Evolutionary conservation across 2,329 filamentous ascomycete species (phyloP).

Genomic region (Penicillium sp.): DNA sequence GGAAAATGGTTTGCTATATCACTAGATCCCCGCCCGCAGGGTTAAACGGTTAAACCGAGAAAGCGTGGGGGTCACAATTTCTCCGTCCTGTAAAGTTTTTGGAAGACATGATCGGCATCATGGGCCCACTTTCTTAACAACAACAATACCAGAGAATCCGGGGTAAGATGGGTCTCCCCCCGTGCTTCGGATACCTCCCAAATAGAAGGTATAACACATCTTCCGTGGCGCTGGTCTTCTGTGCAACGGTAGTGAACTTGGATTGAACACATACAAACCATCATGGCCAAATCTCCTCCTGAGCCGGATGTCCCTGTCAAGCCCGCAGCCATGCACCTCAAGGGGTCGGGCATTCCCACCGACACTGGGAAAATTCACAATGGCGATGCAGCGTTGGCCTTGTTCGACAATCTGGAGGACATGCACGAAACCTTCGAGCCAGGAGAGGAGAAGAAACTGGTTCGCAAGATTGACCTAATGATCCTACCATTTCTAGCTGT

Average conservation of each 20-base stretch:
- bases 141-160: background rate
- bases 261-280: background rate
- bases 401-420: conserved; percentile 47
- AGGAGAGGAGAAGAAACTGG: conserved; percentile 44
- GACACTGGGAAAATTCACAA: conserved; percentile 28
- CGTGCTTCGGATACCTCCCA: background rate
- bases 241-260: background rate
- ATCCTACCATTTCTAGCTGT: conserved; percentile 53
- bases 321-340: conserved; percentile 2
- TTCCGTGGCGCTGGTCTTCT: background rate
- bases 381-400: conserved; percentile 48
- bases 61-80: background rate
- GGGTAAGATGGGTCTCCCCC: background rate
- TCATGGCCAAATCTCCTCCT: background rate
- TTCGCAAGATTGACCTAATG: conserved; percentile 55
- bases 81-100: background rate
- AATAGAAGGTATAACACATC: background rate
- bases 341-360: background rate
- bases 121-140: background rate
- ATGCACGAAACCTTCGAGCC: conserved; percentile 43
- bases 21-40: background rate
- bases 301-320: background rate
- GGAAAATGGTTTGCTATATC: background rate
- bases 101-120: background rate
- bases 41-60: background rate